Evolutionary conservation across 2,329 filamentous ascomycete species (phyloP).

Genomic region (Calonectria hongkongensis): DNA sequence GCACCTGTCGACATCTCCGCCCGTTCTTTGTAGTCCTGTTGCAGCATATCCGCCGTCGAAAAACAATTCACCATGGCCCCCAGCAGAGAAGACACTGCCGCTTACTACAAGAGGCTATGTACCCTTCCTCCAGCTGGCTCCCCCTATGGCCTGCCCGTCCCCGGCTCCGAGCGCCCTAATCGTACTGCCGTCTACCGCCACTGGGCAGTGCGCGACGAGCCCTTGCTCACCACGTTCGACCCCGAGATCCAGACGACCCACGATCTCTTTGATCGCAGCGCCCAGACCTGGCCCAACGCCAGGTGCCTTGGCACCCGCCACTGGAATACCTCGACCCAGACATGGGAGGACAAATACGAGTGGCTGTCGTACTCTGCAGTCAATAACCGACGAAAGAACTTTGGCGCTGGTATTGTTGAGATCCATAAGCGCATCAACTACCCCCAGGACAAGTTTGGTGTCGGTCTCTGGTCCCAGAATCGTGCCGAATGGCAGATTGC

Average conservation of each 20-base stretch:
- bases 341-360: conserved; percentile 83
- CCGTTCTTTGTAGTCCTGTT: background rate
- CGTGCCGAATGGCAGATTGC: conserved; percentile 91
- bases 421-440: conserved; percentile 85
- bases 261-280: conserved; percentile 85
- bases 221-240: conserved; percentile 82
- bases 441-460: conserved; percentile 76
- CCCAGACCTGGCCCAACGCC: conserved; percentile 77
- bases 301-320: conserved; percentile 87
- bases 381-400: conserved; percentile 85
- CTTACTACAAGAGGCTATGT: conserved; percentile 72
- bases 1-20: conserved; percentile 28
- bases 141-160: conserved; percentile 86
- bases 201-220: conserved; percentile 83
- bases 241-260: conserved; percentile 83
- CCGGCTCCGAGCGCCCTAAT: conserved; percentile 83
- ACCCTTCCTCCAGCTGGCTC: conserved; percentile 81
- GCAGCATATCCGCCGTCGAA: conserved; percentile 30
- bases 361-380: conserved; percentile 91
- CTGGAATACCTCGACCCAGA: conserved; percentile 84
- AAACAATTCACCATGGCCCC: conserved; percentile 56
- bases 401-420: conserved; percentile 90
- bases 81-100: conserved; percentile 56
- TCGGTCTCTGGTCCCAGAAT: conserved; percentile 92
- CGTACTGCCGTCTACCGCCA: conserved; percentile 88